Evolutionary conservation across 2,329 filamentous ascomycete genomes (phyloP), one percentile per base, ranked within the genome.

Genomic region (Chrysoporthe deuterocubensis): DNA sequence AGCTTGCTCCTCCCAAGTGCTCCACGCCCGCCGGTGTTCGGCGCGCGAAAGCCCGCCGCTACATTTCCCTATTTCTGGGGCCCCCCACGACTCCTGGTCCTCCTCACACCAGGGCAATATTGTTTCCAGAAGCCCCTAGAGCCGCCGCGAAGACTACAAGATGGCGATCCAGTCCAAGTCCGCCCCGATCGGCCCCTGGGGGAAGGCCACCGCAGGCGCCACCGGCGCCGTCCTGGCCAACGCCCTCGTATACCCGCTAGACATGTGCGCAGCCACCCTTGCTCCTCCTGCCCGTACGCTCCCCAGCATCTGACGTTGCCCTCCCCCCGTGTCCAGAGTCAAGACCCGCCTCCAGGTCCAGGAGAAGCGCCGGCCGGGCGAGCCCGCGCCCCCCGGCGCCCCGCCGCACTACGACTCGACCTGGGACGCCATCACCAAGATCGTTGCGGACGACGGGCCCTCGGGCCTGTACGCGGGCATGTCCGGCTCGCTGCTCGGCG

Each of bases 261-360:
- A 99, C 81, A 94, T 99, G 94, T 97, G 84, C 65, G 68, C 26
- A 48, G 42, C 26, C 46, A 40, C 32, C 26, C 52, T 56, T 13
- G 3, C 40, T 46, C 7, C 58, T 43, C 37, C 13, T n/a, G 14
- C 13, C 14, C 21, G 5, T 2, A 42, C 2, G 40, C 14, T 21
- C 7, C 4, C 4, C n/a, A 61, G 40, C 13, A 92, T 81, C 62
- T 52, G 58, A 21, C 44, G 48, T 13, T 7, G 37, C 56, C 64
- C 46, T 60, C 34, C 42, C 64, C 57, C 64, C 44, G 59, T 26
- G 42, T 62, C 34, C 76, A 97, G 94, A 74, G 92, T 99, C 74
- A 99, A 99, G 83, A 99, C 96, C 61, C 90, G 94, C 68, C 86
- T 99, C 43, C 96, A 99, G 81, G 95, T 98, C 42, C 96, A 99